Evolutionary conservation across 352 stramenopile species (phyloP).

Genomic region (Phytophthora hybrid): DNA sequence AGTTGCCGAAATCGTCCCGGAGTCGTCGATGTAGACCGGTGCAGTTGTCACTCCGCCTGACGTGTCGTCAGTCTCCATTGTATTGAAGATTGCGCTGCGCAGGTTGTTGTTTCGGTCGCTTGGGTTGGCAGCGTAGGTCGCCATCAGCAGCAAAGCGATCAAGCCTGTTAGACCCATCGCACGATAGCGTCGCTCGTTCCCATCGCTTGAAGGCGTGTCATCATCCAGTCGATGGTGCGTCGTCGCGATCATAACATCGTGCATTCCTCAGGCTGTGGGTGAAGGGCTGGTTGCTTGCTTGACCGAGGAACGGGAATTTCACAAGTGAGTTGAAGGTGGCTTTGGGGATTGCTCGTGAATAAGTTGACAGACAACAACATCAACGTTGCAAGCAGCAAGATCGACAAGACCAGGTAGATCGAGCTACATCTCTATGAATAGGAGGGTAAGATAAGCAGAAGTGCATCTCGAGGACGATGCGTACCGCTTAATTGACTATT

Average conservation of each 20-base stretch:
- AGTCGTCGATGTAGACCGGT: constrained; percentile 23
- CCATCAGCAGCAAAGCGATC: constrained; percentile 30
- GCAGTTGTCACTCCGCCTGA: background rate
- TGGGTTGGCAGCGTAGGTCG: constrained; percentile 12
- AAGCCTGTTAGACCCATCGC: constrained; percentile 26
- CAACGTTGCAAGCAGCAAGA: background rate
- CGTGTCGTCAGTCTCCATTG: constrained; percentile 18
- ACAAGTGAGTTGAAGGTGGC: constrained; percentile 2
- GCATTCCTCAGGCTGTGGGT: constrained; percentile 18
- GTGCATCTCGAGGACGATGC: constrained; percentile 1
- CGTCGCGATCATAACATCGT: constrained; percentile 22
- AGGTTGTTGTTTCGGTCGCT: constrained; percentile 8
- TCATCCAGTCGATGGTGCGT: constrained; percentile 36
- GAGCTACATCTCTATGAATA: constrained; percentile 12
- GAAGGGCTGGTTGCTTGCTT: background rate
- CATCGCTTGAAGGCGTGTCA: background rate
- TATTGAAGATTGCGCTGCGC: constrained; percentile 7
- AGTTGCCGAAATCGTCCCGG: constrained; percentile 18
- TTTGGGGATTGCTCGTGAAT: constrained; percentile 2
- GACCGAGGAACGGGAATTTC: constrained; percentile 11
- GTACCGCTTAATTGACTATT: constrained; percentile 14
- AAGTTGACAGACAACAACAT: constrained; percentile 7
- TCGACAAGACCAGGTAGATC: background rate
- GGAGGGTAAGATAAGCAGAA: constrained; percentile 1
- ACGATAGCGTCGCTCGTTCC: constrained; percentile 20